Conservation (phyloP, 306 rosid species). For the Rosa chinensis region DNA sequence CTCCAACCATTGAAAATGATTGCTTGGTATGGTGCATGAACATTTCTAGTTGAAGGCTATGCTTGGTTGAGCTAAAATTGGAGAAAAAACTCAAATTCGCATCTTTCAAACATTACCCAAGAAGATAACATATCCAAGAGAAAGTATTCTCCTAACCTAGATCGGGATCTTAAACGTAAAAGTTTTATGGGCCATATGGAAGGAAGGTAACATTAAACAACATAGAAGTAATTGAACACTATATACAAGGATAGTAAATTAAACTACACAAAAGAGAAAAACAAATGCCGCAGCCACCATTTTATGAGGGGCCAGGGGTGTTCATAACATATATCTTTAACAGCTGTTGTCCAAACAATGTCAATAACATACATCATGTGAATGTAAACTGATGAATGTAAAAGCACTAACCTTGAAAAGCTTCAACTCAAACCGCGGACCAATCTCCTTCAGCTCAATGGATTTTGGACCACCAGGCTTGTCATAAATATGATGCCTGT, state of each 20-base stretch:
- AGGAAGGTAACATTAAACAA: neutral
- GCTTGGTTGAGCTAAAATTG: neutral
- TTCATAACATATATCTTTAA: neutral
- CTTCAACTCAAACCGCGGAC: conserved; percentile 90
- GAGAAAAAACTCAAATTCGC: neutral
- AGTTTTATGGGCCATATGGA: neutral
- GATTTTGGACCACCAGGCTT: conserved; percentile 79
- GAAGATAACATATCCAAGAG: too few species aligned
- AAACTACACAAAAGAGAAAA: neutral
- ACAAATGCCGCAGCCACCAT: neutral
- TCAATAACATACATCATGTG: too few species aligned
- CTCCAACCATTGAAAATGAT: neutral
- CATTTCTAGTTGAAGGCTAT: neutral
- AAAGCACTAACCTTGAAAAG: conserved; percentile 57
- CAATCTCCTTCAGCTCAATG: conserved; percentile 80
- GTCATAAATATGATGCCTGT: conserved; percentile 86
- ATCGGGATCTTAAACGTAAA: neutral
- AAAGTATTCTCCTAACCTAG: neutral
- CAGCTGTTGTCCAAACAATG: neutral
- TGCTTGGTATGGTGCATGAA: neutral
- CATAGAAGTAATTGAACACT: neutral
- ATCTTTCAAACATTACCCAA: neutral
- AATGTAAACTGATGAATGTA: neutral
- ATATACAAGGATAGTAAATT: neutral
- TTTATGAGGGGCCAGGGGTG: neutral